Evolutionary conservation across 148 eudicot genomes (phyloP), one percentile per base, ranked within the genome.

Genomic region (Vaccinium darrowii): DNA sequence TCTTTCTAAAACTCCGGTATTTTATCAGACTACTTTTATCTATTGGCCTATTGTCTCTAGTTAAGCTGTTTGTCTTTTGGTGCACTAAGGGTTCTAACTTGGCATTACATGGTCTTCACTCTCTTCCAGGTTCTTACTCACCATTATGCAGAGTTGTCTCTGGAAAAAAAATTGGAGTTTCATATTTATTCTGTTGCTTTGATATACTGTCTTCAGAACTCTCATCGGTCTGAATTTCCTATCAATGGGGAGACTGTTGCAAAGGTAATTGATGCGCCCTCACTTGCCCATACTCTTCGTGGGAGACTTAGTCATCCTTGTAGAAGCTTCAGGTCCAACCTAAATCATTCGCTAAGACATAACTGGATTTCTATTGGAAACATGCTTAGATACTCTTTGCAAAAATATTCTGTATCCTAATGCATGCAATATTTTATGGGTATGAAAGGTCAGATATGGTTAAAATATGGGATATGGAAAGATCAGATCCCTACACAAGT

Each of bases 141-240:
- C 89, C 89, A 93, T 78, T 95, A 97, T 87, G 88, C 62, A 73
- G 86, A 91, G 56, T 91, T 95, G 73, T 89, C 91, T 77, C 87
- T 90, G 51, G 94, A 91, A 43, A 87, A 77, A 81, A 97, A 93
- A 90, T 83, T 97, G 91, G 96, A 93, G 91, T 85, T 91, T 69
- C 94, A 94, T 86, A 92, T 97, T 54, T 92, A 91, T 85, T 90
- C 99, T 84, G 85, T 92, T 27, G 90, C 94, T 86, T 87, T 97
- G 84, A 78, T 94, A 80, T 85, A 88, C 85, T 97, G 99, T 88
- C 93, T 97, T 86, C 87, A 88, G 85, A 71, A 84, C 73, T 90
- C 83, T 79, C 88, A 71, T 87, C 79, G 88, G 47, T 87, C 93
- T 63, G 83, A 86, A 86, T 85, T 93, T 56, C 90, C 89, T 80